phyloP scores from a whole-genome alignment of 177 flowering plant genomes.

The Vitis hybrid region DNA sequence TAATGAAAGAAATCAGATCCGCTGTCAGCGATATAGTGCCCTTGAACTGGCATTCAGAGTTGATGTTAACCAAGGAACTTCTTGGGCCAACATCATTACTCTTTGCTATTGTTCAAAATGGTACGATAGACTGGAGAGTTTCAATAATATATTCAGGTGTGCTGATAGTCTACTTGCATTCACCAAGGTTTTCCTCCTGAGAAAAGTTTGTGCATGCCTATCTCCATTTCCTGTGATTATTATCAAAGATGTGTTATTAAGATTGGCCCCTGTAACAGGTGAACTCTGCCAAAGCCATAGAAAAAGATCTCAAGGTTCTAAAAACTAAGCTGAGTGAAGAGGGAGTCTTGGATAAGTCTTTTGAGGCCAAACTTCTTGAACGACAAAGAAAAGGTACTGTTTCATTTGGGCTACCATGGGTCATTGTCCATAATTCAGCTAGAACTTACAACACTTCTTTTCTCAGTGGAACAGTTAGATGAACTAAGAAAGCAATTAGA shows the following conservation, averaged over 20 bases:
- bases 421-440: not conserved
- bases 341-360: constrained; percentile 57
- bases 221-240: not conserved
- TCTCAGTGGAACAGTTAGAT: constrained; percentile 59
- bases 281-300: constrained; percentile 69
- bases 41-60: no score
- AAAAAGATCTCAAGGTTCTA: constrained; percentile 68
- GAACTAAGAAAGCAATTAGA: constrained; percentile 53
- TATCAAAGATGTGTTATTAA: not conserved
- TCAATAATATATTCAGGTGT: no score
- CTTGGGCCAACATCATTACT: no score
- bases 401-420: not conserved
- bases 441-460: not conserved
- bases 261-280: constrained; percentile 35
- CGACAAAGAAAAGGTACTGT: constrained; percentile 69
- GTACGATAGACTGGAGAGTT: no score
- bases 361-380: constrained; percentile 74
- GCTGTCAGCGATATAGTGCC: no score
- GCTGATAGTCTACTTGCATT: no score
- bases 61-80: no score
- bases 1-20: no score
- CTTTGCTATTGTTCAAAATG: no score
- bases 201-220: not conserved
- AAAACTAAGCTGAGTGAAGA: constrained; percentile 68
- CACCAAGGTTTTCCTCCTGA: not conserved